Evolutionary conservation across 1,139 yeast species (phyloP).

Genomic region (Debaryomycetaceae sp.): DNA sequence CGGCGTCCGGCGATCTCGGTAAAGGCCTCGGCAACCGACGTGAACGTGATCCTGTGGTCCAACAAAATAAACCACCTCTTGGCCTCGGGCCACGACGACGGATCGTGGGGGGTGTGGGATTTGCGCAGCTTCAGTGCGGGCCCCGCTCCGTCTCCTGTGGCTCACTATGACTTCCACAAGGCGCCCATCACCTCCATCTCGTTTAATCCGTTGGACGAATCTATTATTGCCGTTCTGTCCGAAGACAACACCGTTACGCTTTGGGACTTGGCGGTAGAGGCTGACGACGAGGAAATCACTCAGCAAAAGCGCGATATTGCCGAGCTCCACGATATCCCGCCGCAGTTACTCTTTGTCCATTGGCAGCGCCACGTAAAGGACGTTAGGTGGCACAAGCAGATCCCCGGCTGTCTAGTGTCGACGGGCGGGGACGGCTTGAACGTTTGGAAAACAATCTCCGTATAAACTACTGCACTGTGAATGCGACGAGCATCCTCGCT

Average conservation of each 20-base stretch:
- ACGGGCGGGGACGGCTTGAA: conserved; percentile 95
- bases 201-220: conserved; percentile 92
- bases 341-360: conserved; percentile 91
- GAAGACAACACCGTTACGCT: conserved; percentile 94
- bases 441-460: conserved; percentile 94
- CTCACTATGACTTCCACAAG: conserved; percentile 90
- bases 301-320: conserved; percentile 63
- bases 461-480: conserved; percentile 30
- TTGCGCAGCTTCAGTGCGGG: conserved; percentile 68
- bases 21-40: conserved; percentile 73
- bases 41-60: conserved; percentile 96
- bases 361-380: conserved; percentile 98
- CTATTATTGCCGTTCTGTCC: conserved; percentile 88
- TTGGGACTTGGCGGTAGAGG: conserved; percentile 97
- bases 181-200: conserved; percentile 87
- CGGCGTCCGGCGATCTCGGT: conserved; percentile 87
- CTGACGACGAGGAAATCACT: conserved; percentile 87
- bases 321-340: conserved; percentile 85
- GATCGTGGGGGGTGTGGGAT: conserved; percentile 98
- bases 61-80: conserved; percentile 72
- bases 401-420: conserved; percentile 89
- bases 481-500: no score
- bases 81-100: conserved; percentile 97
- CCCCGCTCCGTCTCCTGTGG: conserved; percentile 64
- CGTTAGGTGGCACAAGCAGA: conserved; percentile 95